Conservation (phyloP, 2,329 filamentous ascomycete genomes). For the Pseudogymnoascus sp. region DNA sequence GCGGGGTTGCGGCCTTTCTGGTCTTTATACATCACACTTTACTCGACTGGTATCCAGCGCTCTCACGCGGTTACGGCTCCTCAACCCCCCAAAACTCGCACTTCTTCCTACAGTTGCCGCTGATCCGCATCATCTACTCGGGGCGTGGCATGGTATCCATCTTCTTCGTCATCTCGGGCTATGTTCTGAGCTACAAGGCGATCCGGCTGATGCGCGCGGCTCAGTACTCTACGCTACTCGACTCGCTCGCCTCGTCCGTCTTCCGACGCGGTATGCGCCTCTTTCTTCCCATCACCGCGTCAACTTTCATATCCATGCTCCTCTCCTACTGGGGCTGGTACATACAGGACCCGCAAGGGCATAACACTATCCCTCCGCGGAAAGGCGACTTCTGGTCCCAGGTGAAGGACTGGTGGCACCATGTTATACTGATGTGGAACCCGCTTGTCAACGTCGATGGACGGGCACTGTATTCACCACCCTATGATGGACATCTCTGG, state of each 20-base stretch:
- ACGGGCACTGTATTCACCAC: background rate
- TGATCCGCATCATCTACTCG: constrained; percentile 35
- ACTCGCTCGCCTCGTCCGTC: constrained; percentile 37
- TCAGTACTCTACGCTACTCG: constrained; percentile 17
- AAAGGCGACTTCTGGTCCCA: background rate
- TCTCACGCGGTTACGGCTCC: constrained; percentile 26
- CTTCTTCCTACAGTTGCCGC: constrained; percentile 35
- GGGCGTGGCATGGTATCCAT: constrained; percentile 42
- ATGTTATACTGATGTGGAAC: background rate
- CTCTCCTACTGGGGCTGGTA: background rate
- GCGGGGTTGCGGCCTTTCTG: constrained; percentile 40
- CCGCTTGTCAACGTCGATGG: background rate
- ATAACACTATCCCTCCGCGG: background rate
- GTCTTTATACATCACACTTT: constrained; percentile 41
- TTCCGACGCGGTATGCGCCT: constrained; percentile 40
- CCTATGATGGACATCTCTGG: constrained; percentile 26
- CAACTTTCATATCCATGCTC: constrained; percentile 30
- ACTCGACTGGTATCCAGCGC: constrained; percentile 29
- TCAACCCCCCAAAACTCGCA: constrained; percentile 29
- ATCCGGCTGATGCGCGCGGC: constrained; percentile 33
- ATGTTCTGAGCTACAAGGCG: constrained; percentile 38
- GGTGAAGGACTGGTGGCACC: background rate
- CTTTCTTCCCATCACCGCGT: constrained; percentile 37
- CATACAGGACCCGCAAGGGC: constrained; percentile 8
- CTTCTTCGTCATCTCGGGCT: constrained; percentile 45